phyloP scores from a whole-genome alignment of 2,329 filamentous ascomycete species.

The Tolypocladium tundrense region DNA sequence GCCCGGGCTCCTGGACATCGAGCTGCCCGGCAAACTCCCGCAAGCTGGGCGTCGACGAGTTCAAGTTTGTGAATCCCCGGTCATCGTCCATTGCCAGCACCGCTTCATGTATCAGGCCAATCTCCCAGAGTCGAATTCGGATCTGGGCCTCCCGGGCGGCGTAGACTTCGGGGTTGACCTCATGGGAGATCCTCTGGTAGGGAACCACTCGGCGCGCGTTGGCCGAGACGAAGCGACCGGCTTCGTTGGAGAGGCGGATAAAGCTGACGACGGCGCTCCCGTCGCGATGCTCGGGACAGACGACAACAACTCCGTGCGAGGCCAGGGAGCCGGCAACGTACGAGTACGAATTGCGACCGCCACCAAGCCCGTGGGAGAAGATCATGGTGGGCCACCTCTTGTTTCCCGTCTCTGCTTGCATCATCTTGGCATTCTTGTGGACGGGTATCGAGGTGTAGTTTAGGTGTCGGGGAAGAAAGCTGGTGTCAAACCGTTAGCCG shows the following conservation, averaged over 20 bases:
- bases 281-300: slow-evolving; percentile 76
- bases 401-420: slow-evolving; percentile 33
- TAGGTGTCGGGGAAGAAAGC: slow-evolving; percentile 59
- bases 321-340: slow-evolving; percentile 69
- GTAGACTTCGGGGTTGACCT: slow-evolving; percentile 54
- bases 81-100: slow-evolving; percentile 56
- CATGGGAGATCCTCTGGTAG: slow-evolving; percentile 49
- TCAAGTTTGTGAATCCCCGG: slow-evolving; percentile 38
- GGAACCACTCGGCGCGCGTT: slow-evolving; percentile 25
- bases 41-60: slow-evolving; percentile 39
- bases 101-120: slow-evolving; percentile 60
- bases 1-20: slow-evolving; percentile 60
- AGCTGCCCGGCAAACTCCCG: slow-evolving; percentile 50
- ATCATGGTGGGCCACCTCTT: slow-evolving; percentile 69
- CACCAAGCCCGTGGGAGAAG: slow-evolving; percentile 79
- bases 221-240: slow-evolving; percentile 18
- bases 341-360: slow-evolving; percentile 76
- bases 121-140: slow-evolving; percentile 67
- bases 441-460: slow-evolving; percentile 66
- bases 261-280: slow-evolving; percentile 68
- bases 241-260: slow-evolving; percentile 50
- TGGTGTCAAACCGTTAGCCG: slow-evolving; percentile 15
- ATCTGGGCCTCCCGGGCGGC: slow-evolving; percentile 60
- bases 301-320: slow-evolving; percentile 69
- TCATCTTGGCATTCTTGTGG: slow-evolving; percentile 58